Base-by-base conservation (phyloP, 129 eudicot species). In the Helianthus tuberosus region DNA sequence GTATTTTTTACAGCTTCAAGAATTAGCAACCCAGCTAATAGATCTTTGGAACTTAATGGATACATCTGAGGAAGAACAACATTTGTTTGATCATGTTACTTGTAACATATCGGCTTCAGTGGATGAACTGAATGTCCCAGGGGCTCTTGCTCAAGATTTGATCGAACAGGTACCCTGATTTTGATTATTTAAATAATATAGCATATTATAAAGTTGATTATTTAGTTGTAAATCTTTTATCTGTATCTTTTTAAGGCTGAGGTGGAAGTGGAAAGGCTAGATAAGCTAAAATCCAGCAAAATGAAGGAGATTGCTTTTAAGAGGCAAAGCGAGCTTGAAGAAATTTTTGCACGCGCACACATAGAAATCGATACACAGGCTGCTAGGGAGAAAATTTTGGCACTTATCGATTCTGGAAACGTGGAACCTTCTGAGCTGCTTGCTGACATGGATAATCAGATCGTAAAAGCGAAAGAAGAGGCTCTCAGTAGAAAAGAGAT, bases 21-120 rank as follows among this genome's bases (percentile, higher is more conserved):
- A 84, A 64, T 79, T 88, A 62, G 97, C 88, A 23, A 84, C 76
- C 74, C 73, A 80, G 58, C 88, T 91, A 59, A 75, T 80, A 5
- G 89, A 86, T 73, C 86, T 91, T 38, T 90, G 96, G 96, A 79
- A 78, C 65, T 85, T 90, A 75, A 72, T 90, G 88, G 96, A 90
- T 11, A 83, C 83, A 27, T 71, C 90, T 58, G 74, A 64, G 13
- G 85, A 83, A 72, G 96, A 87, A 51, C 86, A 79, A 64, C 73
- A 44, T 38, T 79, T 66, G 58, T 89, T 89, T 79, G 83, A 83
- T 50, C 79, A 87, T 38, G 78, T 83, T 72, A 85, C 87, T 23
- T 67, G 84, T 80, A 81, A 87, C 77, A 71, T 90, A 35, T 80
- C 85, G 59, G 83, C 82, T 57, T 87, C 88, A 65, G 87, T 78